Evolutionary conservation across 2,329 filamentous ascomycete genomes (phyloP).

Genomic region (Ophiosphaerella herpotricha): DNA sequence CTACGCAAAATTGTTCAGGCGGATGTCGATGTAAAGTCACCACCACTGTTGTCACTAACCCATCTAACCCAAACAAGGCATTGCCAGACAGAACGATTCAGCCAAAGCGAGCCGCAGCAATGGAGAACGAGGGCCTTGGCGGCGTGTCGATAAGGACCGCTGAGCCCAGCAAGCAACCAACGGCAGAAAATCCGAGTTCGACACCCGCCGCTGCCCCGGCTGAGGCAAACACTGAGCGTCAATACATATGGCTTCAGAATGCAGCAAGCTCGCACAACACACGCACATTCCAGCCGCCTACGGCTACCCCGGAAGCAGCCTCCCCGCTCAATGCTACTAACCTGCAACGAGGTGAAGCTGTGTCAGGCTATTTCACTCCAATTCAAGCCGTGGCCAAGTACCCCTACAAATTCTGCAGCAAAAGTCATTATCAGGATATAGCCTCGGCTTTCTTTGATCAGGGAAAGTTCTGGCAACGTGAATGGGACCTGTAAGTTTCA

Average conservation of each 20-base stretch:
- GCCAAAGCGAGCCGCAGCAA: slow-evolving; percentile 4
- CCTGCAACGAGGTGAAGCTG: slow-evolving; percentile 36
- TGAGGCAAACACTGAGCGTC: slow-evolving; percentile 19
- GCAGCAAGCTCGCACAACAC: slow-evolving; percentile 29
- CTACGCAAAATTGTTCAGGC: slow-evolving; percentile 22
- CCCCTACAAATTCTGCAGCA: slow-evolving; percentile 63
- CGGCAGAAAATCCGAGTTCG: neutral
- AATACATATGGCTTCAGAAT: slow-evolving; percentile 27
- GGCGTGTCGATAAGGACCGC: slow-evolving; percentile 23
- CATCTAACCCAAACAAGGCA: slow-evolving; percentile 2
- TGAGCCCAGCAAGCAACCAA: slow-evolving; percentile 14
- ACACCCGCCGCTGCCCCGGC: neutral
- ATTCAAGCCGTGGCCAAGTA: slow-evolving; percentile 60
- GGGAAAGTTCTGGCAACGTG: slow-evolving; percentile 61
- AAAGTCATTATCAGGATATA: slow-evolving; percentile 52
- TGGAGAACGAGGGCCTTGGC: slow-evolving; percentile 22
- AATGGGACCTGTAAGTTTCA: slow-evolving; percentile 76
- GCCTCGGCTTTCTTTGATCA: slow-evolving; percentile 61
- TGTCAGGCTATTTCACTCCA: slow-evolving; percentile 46
- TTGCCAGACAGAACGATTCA: slow-evolving; percentile 25
- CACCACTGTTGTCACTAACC: neutral
- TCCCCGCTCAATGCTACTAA: slow-evolving; percentile 16
- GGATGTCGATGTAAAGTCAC: slow-evolving; percentile 21
- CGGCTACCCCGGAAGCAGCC: slow-evolving; percentile 5
- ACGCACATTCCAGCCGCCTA: slow-evolving; percentile 9